A percentile compares a stretch with the other conserved stretches of the same genome.
Evolutionary conservation across 164 flowering plant species (phyloP).

Genomic region (Chimonanthus praecox): DNA sequence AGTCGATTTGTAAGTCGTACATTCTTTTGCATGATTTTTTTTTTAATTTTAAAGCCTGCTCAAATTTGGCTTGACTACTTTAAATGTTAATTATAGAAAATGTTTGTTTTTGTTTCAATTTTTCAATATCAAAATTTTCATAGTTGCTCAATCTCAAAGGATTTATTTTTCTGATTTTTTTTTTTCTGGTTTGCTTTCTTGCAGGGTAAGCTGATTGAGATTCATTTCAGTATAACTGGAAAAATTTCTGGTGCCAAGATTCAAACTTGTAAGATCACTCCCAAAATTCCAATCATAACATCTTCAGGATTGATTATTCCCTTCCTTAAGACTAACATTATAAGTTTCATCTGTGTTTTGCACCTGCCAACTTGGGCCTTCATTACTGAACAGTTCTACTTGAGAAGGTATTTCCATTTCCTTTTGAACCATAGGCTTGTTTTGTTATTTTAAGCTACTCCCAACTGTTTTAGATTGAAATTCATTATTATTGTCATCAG

Average conservation of each 20-base stretch:
- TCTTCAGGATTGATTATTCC: no score
- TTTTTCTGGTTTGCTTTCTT: neutral
- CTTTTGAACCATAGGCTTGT: conserved; percentile 9
- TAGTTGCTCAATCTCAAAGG: no score
- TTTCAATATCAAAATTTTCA: no score
- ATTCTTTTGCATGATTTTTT: neutral
- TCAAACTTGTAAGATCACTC: conserved; percentile 79
- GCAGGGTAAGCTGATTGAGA: conserved; percentile 99
- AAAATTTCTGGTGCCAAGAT: conserved; percentile 95
- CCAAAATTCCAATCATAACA: no score
- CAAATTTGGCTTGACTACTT: no score
- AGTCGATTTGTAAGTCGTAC: conserved; percentile 91
- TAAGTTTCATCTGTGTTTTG: conserved; percentile 19
- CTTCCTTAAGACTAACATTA: conserved; percentile 17
- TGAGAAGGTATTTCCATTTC: conserved; percentile 66
- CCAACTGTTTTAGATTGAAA: neutral
- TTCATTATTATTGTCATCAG: conserved; percentile 34
- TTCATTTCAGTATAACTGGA: conserved; percentile 90
- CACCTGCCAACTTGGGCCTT: conserved; percentile 12
- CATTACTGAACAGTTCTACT: conserved; percentile 63
- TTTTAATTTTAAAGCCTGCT: neutral
- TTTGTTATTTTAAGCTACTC: neutral
- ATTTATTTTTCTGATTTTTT: no score
- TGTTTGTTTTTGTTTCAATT: no score
- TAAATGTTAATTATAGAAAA: no score